Evolutionary conservation across 176 grass and related monocot genomes (phyloP).

Genomic region (Ensete ventricosum): DNA sequence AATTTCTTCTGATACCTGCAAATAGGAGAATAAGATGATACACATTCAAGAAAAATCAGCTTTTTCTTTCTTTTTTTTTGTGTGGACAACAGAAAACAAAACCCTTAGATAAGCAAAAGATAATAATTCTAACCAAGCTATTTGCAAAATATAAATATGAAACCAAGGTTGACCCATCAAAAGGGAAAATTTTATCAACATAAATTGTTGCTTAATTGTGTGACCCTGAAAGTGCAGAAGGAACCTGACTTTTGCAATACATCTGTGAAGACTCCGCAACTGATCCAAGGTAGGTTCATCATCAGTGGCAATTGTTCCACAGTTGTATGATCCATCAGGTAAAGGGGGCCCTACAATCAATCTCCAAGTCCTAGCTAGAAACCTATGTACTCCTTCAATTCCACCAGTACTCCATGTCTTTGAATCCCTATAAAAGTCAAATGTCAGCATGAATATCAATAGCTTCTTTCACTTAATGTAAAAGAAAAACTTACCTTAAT

Average conservation of each 20-base stretch:
- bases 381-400: conserved; percentile 92
- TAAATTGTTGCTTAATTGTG: neutral
- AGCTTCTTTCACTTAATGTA: neutral
- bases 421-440: conserved; percentile 45
- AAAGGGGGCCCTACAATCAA: conserved; percentile 64
- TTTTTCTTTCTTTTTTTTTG: neutral
- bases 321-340: conserved; percentile 62
- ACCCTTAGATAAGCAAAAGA: neutral
- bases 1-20: conserved; percentile 79
- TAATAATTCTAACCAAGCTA: neutral
- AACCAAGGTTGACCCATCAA: neutral
- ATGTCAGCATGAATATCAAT: neutral
- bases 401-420: conserved; percentile 95
- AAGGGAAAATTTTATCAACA: neutral
- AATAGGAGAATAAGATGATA: conserved; percentile 18
- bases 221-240: neutral
- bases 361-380: conserved; percentile 92
- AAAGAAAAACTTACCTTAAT: conserved; percentile 45
- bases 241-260: conserved; percentile 61
- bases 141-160: neutral
- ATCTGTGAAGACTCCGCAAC: conserved; percentile 78
- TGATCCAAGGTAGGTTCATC: conserved; percentile 64
- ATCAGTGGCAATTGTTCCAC: conserved; percentile 44
- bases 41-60: no score
- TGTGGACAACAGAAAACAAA: neutral